Conservation (phyloP, 148 eudicot genomes). For the Nepenthes mirabilis region DNA sequence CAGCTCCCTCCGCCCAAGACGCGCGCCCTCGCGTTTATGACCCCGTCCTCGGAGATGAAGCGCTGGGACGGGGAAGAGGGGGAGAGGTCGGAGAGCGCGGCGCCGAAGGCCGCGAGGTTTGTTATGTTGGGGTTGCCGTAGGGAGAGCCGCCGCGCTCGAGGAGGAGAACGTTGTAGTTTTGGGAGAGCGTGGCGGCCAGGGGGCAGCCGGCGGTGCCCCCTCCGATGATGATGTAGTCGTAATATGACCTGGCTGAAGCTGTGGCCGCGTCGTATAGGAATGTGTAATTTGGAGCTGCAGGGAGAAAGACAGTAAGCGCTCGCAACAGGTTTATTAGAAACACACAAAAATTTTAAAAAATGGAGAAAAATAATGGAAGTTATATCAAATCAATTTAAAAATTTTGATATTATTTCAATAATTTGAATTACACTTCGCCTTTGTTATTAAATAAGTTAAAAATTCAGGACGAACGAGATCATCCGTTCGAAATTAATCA, state of each 20-base stretch:
- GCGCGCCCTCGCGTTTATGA: conserved; percentile 64
- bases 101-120: conserved; percentile 39
- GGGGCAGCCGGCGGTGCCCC: conserved; percentile 82
- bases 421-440: too few species aligned
- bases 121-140: conserved; percentile 89
- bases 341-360: too few species aligned
- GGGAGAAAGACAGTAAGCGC: not conserved
- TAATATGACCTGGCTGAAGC: conserved; percentile 53
- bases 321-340: too few species aligned
- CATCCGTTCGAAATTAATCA: too few species aligned
- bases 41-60: conserved; percentile 88
- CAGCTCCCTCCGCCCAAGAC: conserved; percentile 85
- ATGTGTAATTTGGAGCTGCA: conserved; percentile 36
- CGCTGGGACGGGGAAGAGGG: conserved; percentile 70
- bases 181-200: conserved; percentile 81
- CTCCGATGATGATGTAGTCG: conserved; percentile 90
- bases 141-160: conserved; percentile 89
- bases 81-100: conserved; percentile 51
- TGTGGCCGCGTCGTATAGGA: conserved; percentile 51
- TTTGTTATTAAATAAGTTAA: too few species aligned
- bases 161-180: conserved; percentile 60
- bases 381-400: too few species aligned
- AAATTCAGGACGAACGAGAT: too few species aligned
- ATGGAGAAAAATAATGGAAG: too few species aligned
- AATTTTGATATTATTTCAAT: too few species aligned